phyloP scores from a whole-genome alignment of 2,329 filamentous ascomycete species.

The Fusarium sp. region DNA sequence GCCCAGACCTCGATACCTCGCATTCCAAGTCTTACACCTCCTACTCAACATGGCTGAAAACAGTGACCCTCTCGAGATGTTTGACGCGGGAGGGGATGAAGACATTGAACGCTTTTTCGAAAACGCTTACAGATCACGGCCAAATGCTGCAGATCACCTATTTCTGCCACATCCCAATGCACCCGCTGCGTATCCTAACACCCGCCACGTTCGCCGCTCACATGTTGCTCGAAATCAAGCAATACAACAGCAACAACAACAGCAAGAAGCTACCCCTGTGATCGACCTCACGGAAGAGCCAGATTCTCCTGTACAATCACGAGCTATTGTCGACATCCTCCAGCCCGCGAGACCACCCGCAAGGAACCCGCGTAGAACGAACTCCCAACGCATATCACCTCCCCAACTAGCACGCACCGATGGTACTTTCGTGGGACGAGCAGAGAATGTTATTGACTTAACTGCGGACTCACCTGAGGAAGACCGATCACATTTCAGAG shows the following conservation, averaged over 20 bases:
- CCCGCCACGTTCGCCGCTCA: conserved; percentile 1
- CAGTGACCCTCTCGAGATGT: conserved; percentile 32
- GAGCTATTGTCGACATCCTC: conserved; percentile 41
- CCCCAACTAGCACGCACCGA: conserved; percentile 57
- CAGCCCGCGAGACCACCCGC: conserved; percentile 30
- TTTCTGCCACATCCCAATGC: conserved; percentile 30
- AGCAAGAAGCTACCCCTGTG: conserved; percentile 44
- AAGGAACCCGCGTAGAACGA: conserved; percentile 54
- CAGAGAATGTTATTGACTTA: conserved; percentile 59
- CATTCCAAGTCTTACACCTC: not conserved
- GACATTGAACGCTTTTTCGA: conserved; percentile 29
- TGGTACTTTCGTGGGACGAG: conserved; percentile 51
- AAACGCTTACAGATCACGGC: not conserved
- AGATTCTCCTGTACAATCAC: conserved; percentile 55
- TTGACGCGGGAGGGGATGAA: conserved; percentile 33
- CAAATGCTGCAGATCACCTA: conserved; percentile 2
- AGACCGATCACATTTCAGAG: conserved; percentile 38
- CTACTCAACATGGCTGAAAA: conserved; percentile 26
- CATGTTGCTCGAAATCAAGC: not conserved
- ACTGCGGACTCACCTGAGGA: conserved; percentile 57
- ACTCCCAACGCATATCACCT: conserved; percentile 52
- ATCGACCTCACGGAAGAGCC: conserved; percentile 63
- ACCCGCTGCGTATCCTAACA: conserved; percentile 15
- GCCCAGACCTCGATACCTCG: not conserved
- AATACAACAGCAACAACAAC: conserved; percentile 13